Percentiles rank a stretch among this genome's conserved stretches.
Conservation (phyloP, 148 eudicot species). For the Simmondsia chinensis region DNA sequence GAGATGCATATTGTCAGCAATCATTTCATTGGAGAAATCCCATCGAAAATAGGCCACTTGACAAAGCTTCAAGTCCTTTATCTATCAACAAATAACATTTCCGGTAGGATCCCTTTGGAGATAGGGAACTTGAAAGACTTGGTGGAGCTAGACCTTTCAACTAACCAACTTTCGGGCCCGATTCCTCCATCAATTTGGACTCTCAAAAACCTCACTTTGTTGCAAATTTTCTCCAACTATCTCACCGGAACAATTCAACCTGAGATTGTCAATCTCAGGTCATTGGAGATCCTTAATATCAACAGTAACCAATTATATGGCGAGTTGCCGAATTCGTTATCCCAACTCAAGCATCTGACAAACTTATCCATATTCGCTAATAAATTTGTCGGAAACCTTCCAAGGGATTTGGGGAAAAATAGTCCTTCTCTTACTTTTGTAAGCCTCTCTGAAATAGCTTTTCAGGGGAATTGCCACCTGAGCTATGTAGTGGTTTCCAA, state of each 20-base stretch:
- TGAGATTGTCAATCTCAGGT: slow-evolving; percentile 15
- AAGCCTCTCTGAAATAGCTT: slow-evolving; percentile 14
- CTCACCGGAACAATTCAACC: slow-evolving; percentile 16
- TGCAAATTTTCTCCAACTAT: slow-evolving; percentile 17
- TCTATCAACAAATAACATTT: slow-evolving; percentile 31
- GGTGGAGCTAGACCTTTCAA: slow-evolving; percentile 29
- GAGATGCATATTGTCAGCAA: slow-evolving; percentile 50
- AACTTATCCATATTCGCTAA: slow-evolving; percentile 12
- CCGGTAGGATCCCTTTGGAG: slow-evolving; percentile 44
- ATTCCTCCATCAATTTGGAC: slow-evolving; percentile 47
- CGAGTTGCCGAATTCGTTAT: slow-evolving; percentile 13
- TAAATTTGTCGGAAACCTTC: slow-evolving; percentile 17
- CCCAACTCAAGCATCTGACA: slow-evolving; percentile 9
- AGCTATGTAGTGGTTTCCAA: slow-evolving; percentile 14
- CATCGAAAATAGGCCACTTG: slow-evolving; percentile 31
- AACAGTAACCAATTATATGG: slow-evolving; percentile 17
- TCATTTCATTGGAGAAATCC: slow-evolving; percentile 39
- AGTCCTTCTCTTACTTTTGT: slow-evolving; percentile 5
- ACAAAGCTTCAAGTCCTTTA: slow-evolving; percentile 37
- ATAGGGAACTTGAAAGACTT: slow-evolving; percentile 32
- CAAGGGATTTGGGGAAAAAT: slow-evolving; percentile 14
- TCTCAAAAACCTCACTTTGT: slow-evolving; percentile 9
- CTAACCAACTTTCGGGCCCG: slow-evolving; percentile 39
- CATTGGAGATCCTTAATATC: slow-evolving; percentile 13
- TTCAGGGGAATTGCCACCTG: slow-evolving; percentile 16